phyloP scores from a whole-genome alignment of 1,284 basidiomycete genomes.

The Apiotrichum laibachii region DNA sequence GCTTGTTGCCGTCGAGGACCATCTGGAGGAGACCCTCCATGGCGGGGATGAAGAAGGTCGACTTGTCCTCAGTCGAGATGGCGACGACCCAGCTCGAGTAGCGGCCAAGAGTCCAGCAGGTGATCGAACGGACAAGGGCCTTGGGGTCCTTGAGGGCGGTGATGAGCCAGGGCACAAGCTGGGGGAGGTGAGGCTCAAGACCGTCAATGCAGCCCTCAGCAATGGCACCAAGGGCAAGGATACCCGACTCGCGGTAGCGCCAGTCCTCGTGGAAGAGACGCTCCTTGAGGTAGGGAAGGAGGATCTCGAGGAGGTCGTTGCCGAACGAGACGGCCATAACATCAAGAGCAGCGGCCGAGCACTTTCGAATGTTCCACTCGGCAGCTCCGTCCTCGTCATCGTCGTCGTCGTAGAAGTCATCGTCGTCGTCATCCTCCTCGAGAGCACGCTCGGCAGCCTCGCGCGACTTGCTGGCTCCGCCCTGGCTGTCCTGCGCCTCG shows the following conservation, averaged over 20 bases:
- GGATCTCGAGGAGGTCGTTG: constrained; percentile 78
- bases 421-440: constrained; percentile 75
- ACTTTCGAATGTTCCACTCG: constrained; percentile 98
- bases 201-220: constrained; percentile 98
- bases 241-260: constrained; percentile 92
- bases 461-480: constrained; percentile 32
- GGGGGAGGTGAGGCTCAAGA: constrained; percentile 89
- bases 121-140: constrained; percentile 95
- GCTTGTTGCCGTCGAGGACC: constrained; percentile 99
- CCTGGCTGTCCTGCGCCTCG: constrained; percentile 31
- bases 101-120: constrained; percentile 98
- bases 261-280: constrained; percentile 92
- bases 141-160: constrained; percentile 87
- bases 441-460: constrained; percentile 51
- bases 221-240: constrained; percentile 94
- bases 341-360: constrained; percentile 94
- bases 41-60: constrained; percentile 87
- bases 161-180: constrained; percentile 88
- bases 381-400: constrained; percentile 96
- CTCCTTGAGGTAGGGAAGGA: constrained; percentile 86
- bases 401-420: constrained; percentile 82
- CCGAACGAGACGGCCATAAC: constrained; percentile 93
- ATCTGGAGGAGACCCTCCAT: constrained; percentile 96
- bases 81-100: constrained; percentile 94
- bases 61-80: constrained; percentile 75